Base-by-base conservation (phyloP, 345 rosid species). In the Carallia brachiata region DNA sequence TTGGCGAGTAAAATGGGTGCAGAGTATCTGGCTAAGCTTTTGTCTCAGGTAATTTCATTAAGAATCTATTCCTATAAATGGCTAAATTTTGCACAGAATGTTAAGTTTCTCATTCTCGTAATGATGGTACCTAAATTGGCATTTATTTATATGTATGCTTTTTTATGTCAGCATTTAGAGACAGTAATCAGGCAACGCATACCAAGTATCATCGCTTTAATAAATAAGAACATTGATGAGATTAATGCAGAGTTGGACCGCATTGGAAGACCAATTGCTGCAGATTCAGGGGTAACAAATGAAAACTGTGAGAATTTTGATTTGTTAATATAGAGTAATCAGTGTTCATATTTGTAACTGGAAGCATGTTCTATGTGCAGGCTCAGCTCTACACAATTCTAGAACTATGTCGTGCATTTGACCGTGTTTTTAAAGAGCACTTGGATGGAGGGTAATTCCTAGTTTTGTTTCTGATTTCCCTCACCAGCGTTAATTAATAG, bases 381-480 rank as follows among this genome's bases (percentile, higher is more conserved):
- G 99, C 98, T 71, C 99, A 88, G 75, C 82, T 95, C 62, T 95
- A 95, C 78, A 95, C 95, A 28, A 95, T 95, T 74, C 85, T 95
- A 78, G 98, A 90, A 84, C 80, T 95, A 39, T 95, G 99, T 40
- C 97, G 94, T 72, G 99, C 97, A 47, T 95, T 95, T 87, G 99
- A 95, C 65, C 96, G 98, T 67, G 89, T 95, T 47, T 95, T 92
- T 80, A 92, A 89, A 86, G 98, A 95, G 76, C 99, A 95, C 74
- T 85, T 95, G 82, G 99, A 95, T 82, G 99, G 98, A 85, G 99
- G 99, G 99, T 95, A 86, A 82, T 63, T 75, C 31, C 63, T 54
- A 18, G 50, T 44, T 44, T 44, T 39, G 36, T 30, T 36, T 50
- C 66, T 60, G 47, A 37, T 69, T 69, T 53, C 77, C 68, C 61